Evolutionary conservation across 148 eudicot species (phyloP).

Genomic region (Chenopodium quinoa): DNA sequence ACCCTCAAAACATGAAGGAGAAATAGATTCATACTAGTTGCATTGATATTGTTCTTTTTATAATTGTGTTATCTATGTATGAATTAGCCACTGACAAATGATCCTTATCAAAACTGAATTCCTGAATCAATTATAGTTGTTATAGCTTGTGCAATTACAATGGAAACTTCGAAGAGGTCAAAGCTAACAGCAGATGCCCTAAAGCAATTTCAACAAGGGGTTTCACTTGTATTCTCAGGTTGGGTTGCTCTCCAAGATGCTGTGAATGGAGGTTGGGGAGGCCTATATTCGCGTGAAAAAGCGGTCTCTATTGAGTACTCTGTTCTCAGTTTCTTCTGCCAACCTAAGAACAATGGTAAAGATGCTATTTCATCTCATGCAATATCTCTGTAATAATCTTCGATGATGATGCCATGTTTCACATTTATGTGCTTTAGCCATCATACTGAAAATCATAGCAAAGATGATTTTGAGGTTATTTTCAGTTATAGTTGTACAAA

Average conservation of each 20-base stretch:
- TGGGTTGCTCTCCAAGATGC: slow-evolving; percentile 3
- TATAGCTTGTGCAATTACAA: neutral
- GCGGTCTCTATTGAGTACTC: neutral
- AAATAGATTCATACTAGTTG: too few species aligned
- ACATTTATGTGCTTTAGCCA: neutral
- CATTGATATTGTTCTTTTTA: too few species aligned
- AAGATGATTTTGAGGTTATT: neutral
- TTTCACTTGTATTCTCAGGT: slow-evolving; percentile 3
- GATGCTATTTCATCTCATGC: neutral
- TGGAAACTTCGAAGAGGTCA: neutral
- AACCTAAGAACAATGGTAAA: neutral
- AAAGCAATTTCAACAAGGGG: slow-evolving; percentile 8
- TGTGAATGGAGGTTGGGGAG: neutral
- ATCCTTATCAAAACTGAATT: too few species aligned
- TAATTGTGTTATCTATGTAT: too few species aligned
- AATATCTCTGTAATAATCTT: neutral
- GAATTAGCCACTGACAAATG: too few species aligned
- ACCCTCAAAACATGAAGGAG: too few species aligned
- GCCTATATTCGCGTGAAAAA: slow-evolving; percentile 6
- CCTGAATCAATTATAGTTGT: too few species aligned
- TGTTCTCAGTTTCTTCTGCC: neutral
- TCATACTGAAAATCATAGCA: neutral
- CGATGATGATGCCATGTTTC: neutral
- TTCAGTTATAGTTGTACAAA: neutral
- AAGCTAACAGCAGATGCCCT: slow-evolving; percentile 1